Percentiles rank a stretch among this genome's conserved stretches.
These are phyloP conservation scores for Suillus hirtellus DNA, from an alignment of 768 basidiomycete genomes.

Conservation along the genomic window DNA sequence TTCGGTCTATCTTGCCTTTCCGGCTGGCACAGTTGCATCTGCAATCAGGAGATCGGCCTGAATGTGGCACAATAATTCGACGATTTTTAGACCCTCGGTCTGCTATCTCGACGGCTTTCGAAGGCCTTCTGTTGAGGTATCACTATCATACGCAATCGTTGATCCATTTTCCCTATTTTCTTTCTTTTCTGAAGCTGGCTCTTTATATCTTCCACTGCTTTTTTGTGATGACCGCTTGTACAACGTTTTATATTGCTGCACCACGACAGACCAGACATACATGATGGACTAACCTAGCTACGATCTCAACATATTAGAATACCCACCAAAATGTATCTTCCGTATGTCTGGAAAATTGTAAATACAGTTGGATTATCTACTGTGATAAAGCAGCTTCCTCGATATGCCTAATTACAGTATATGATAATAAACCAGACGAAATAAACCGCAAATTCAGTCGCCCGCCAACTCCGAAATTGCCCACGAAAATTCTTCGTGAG, in stretches of 20 bases:
- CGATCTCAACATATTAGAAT: slow-evolving; percentile 10
- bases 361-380: slow-evolving; percentile 1
- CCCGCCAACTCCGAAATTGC: no score
- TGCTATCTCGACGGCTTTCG: neutral
- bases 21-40: neutral
- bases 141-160: neutral
- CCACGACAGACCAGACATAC: slow-evolving; percentile 4
- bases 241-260: neutral
- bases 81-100: neutral
- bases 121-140: neutral
- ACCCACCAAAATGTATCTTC: slow-evolving; percentile 19
- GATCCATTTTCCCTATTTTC: neutral
- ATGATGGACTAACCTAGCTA: neutral
- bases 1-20: neutral
- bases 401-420: neutral
- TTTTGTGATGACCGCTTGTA: neutral
- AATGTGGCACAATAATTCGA: neutral
- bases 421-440: neutral
- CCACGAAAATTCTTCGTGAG: no score
- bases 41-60: neutral
- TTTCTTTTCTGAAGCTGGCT: neutral
- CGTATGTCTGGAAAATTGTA: slow-evolving; percentile 8
- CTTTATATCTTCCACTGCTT: neutral
- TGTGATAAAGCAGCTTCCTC: neutral
- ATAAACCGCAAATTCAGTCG: neutral